These are phyloP conservation scores for Globisporangium heterothallicum DNA, from an alignment of 352 stramenopile species.

Conservation along the genomic window DNA sequence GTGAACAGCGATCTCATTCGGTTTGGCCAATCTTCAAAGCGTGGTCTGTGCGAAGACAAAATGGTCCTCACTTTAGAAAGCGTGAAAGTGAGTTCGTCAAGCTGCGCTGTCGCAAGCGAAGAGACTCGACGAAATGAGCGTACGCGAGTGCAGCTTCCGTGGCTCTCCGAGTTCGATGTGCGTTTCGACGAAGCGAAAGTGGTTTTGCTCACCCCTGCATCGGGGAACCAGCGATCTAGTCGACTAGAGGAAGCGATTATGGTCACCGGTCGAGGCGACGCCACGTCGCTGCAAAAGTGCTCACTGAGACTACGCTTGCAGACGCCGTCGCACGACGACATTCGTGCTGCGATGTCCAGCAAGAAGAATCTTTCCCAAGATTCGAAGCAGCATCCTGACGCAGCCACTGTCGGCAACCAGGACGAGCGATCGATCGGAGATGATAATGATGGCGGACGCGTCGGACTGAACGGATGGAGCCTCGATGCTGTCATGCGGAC, in stretches of 20 bases:
- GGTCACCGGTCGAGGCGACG: conserved; percentile 32
- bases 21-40: conserved; percentile 71
- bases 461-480: conserved; percentile 80
- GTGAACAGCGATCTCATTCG: conserved; percentile 79
- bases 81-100: conserved; percentile 40
- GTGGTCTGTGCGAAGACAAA: conserved; percentile 78
- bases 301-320: conserved; percentile 45
- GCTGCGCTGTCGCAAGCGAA: conserved; percentile 8
- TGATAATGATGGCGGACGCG: conserved; percentile 72
- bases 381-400: conserved; percentile 45
- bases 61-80: conserved; percentile 62
- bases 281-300: conserved; percentile 31
- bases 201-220: conserved; percentile 40
- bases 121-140: neutral
- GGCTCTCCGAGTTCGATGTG: conserved; percentile 62
- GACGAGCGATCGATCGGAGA: conserved; percentile 53
- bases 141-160: conserved; percentile 31
- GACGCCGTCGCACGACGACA: conserved; percentile 36
- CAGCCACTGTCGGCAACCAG: conserved; percentile 18
- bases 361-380: conserved; percentile 75
- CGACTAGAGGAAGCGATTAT: conserved; percentile 39
- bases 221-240: conserved; percentile 46
- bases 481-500: conserved; percentile 56
- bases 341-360: conserved; percentile 35
- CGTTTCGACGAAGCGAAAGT: conserved; percentile 49